These are phyloP conservation scores for Chondrus crispus DNA, from an alignment of 23 red algal genomes.

Conservation along the genomic window DNA sequence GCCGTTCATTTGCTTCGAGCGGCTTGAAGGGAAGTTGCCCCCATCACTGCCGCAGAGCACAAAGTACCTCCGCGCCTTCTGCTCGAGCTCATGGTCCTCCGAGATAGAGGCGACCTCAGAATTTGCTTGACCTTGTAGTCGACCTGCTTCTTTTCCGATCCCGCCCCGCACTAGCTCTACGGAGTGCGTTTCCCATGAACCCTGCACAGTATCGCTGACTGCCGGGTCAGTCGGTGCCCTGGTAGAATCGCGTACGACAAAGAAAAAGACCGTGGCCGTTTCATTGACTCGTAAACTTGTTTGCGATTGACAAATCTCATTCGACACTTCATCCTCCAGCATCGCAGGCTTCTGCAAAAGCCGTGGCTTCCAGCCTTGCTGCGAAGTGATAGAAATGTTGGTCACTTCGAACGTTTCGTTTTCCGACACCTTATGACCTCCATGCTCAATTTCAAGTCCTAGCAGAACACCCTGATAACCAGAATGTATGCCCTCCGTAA, in stretches of 20 bases:
- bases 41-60: constrained; percentile 21
- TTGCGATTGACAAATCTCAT: neutral
- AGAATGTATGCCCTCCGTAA: neutral
- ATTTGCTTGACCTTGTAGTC: neutral
- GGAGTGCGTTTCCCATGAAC: neutral
- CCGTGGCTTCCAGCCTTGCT: constrained; percentile 33
- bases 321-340: neutral
- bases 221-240: neutral
- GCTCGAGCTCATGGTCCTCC: neutral
- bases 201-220: neutral
- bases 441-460: constrained; percentile 62
- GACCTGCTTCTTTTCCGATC: neutral
- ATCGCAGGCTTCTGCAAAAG: neutral
- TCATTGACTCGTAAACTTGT: constrained; percentile 48
- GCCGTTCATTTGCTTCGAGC: neutral
- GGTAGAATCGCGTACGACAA: constrained; percentile 32
- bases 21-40: neutral
- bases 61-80: constrained; percentile 30
- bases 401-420: constrained; percentile 35
- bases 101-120: neutral
- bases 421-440: constrained; percentile 29
- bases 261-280: constrained; percentile 58
- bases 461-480: constrained; percentile 25
- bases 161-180: neutral
- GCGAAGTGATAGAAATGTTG: constrained; percentile 39